These are phyloP conservation scores for Coprinellus micaceus DNA, from an alignment of 768 basidiomycete genomes.

Conservation along the genomic window DNA sequence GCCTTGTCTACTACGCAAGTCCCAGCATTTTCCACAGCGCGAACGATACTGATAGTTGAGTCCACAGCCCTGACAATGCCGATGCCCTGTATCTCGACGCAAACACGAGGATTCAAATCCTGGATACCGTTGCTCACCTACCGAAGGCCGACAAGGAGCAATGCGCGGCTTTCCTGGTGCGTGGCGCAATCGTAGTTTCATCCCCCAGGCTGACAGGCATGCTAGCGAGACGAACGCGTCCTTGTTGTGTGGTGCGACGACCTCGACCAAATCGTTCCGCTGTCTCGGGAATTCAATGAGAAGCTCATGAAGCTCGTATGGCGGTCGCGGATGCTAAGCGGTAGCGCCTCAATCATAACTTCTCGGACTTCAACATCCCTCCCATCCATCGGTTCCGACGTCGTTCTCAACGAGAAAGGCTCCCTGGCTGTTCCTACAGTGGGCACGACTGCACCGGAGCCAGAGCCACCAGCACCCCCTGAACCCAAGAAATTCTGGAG, in stretches of 20 bases:
- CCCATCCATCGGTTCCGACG: slow-evolving; percentile 48
- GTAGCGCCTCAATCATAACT: slow-evolving; percentile 35
- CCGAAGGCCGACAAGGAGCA: slow-evolving; percentile 86
- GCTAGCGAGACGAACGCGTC: slow-evolving; percentile 76
- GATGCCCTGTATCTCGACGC: slow-evolving; percentile 65
- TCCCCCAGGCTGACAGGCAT: slow-evolving; percentile 4
- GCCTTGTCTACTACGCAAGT: slow-evolving; percentile 63
- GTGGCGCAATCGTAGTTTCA: slow-evolving; percentile 20
- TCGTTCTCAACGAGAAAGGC: slow-evolving; percentile 55
- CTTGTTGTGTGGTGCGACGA: slow-evolving; percentile 84
- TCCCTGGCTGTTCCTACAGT: slow-evolving; percentile 33
- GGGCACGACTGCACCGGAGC: slow-evolving; percentile 27
- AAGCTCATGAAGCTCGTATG: slow-evolving; percentile 59
- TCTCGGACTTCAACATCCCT: slow-evolving; percentile 40
- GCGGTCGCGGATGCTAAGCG: slow-evolving; percentile 39
- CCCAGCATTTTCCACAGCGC: neutral
- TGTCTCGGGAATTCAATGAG: slow-evolving; percentile 69
- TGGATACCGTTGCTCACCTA: slow-evolving; percentile 65
- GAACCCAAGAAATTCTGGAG: slow-evolving; percentile 37
- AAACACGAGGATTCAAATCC: slow-evolving; percentile 84
- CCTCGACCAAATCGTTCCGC: slow-evolving; percentile 72
- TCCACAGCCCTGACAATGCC: slow-evolving; percentile 52
- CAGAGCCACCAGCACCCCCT: slow-evolving; percentile 18
- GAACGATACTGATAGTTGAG: slow-evolving; percentile 8
- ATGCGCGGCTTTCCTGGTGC: slow-evolving; percentile 81